Conservation (phyloP, 2,329 filamentous ascomycete species). For the Phyllosticta ampelicida region DNA sequence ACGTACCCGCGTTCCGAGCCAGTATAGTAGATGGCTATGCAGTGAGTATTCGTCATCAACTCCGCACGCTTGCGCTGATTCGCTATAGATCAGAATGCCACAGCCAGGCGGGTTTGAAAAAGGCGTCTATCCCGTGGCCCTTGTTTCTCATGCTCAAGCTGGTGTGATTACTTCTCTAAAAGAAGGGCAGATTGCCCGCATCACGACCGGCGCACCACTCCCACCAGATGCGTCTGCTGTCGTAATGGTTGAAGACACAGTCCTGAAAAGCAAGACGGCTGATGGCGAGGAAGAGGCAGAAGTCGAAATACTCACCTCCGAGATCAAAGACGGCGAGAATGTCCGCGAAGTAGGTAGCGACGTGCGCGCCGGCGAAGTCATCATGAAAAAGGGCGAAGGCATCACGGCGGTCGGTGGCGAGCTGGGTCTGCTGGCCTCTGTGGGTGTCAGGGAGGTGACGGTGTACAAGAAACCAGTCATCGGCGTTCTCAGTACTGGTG, state of each 20-base stretch:
- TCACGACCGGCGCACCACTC: slow-evolving; percentile 88
- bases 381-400: slow-evolving; percentile 68
- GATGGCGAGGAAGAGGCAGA: slow-evolving; percentile 78
- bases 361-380: slow-evolving; percentile 54
- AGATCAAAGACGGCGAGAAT: slow-evolving; percentile 70
- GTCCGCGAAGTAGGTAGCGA: slow-evolving; percentile 88
- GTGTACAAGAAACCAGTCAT: slow-evolving; percentile 69
- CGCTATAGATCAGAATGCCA: slow-evolving; percentile 20
- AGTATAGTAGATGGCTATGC: slow-evolving; percentile 98
- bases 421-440: slow-evolving; percentile 77
- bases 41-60: slow-evolving; percentile 3
- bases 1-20: slow-evolving; percentile 85
- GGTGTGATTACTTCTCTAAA: slow-evolving; percentile 54
- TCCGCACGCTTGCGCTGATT: background rate
- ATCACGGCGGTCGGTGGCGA: slow-evolving; percentile 83
- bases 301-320: slow-evolving; percentile 72
- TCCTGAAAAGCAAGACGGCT: slow-evolving; percentile 61
- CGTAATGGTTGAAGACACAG: slow-evolving; percentile 93
- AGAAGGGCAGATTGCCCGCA: slow-evolving; percentile 69
- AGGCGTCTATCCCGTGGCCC: slow-evolving; percentile 75
- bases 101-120: slow-evolving; percentile 43
- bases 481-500: slow-evolving; percentile 84
- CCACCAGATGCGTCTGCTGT: slow-evolving; percentile 83
- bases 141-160: slow-evolving; percentile 75
- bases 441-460: slow-evolving; percentile 60